These are phyloP conservation scores for Gautieria morchelliformis DNA, from an alignment of 768 basidiomycete species.

Conservation along the genomic window DNA sequence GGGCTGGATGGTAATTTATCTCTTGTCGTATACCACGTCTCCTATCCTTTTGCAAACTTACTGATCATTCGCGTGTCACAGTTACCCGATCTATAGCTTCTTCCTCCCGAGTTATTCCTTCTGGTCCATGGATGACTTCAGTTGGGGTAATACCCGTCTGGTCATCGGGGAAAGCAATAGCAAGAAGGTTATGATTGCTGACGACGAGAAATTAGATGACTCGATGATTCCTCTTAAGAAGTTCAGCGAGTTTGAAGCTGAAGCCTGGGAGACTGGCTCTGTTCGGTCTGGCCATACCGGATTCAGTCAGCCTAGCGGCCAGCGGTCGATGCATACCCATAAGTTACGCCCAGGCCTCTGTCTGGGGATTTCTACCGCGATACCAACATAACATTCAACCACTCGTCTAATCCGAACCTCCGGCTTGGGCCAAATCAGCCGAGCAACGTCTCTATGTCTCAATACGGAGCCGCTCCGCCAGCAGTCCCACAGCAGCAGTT, in stretches of 20 bases:
- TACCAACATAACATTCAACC: conserved; percentile 56
- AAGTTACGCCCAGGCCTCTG: conserved; percentile 55
- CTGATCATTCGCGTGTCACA: conserved; percentile 19
- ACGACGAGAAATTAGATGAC: conserved; percentile 95
- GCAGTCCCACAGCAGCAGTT: conserved; percentile 32
- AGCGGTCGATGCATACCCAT: conserved; percentile 39
- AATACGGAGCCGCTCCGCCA: conserved; percentile 32
- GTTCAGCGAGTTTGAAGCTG: conserved; percentile 93
- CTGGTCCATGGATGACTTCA: conserved; percentile 99
- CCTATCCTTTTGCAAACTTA: background rate
- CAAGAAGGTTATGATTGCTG: conserved; percentile 88
- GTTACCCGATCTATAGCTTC: conserved; percentile 90
- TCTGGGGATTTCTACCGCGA: conserved; percentile 87
- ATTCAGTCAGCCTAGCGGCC: conserved; percentile 44
- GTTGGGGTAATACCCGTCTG: conserved; percentile 89
- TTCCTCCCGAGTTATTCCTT: conserved; percentile 92
- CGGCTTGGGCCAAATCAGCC: conserved; percentile 40
- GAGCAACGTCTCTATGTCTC: conserved; percentile 30
- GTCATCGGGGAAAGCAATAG: conserved; percentile 91
- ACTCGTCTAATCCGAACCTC: conserved; percentile 47
- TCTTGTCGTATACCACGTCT: conserved; percentile 52
- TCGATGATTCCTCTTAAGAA: conserved; percentile 98
- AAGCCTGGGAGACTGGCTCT: conserved; percentile 80
- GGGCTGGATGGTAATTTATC: conserved; percentile 95
- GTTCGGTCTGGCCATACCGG: conserved; percentile 56